Base-by-base conservation (phyloP, 2,329 filamentous ascomycete species). In the Coniochaeta sp. region DNA sequence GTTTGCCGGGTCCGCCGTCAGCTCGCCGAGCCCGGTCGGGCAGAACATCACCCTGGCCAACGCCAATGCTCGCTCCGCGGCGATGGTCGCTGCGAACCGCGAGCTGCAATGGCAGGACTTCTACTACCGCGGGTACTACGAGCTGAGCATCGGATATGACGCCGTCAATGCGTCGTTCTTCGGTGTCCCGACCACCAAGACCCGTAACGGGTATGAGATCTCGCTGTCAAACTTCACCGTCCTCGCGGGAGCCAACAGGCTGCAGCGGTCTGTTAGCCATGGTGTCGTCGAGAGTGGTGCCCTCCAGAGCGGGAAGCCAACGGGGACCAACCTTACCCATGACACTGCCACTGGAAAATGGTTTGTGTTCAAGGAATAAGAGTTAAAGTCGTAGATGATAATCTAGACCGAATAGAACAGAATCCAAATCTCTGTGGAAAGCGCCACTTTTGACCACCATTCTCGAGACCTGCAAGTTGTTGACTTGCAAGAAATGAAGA, bases 81-180 rank as follows among this genome's bases (percentile, higher is more conserved):
- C 62, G 57, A 67, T 78, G 30, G 70, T 74, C 56, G 62, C 62
- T 40, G 67, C 73, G 20, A 89, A 87, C 64, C 67, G 71, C 1
- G 83, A 86, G 64, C 70, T 90, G 46, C 82, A 87, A 60, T 90
- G 85, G 86, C 81, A 85, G 58, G 86, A 89, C 52, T 65, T 83
- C 7, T 89, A 86, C 64, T 90, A 89, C 65, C 76, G 86, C 16
- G 87, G 86, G 1, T 90, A 90, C 68, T 89, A 82, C 58, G 78
- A 86, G 61, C 69, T 89, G 35, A 74, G 77, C 47, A 70, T 87
- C 51, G 72, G 69, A 16, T 72, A 78, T 20, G 72, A 83, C 10
- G 69, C 76, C 42, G 73, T 86, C 2, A 71, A 78, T n/a, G 85
- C 85, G 0, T 72, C 73, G 12, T 90, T 77, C 67, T 90, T 83